Conservation (phyloP, 768 basidiomycete genomes). For the Pulveroboletus sp. region DNA sequence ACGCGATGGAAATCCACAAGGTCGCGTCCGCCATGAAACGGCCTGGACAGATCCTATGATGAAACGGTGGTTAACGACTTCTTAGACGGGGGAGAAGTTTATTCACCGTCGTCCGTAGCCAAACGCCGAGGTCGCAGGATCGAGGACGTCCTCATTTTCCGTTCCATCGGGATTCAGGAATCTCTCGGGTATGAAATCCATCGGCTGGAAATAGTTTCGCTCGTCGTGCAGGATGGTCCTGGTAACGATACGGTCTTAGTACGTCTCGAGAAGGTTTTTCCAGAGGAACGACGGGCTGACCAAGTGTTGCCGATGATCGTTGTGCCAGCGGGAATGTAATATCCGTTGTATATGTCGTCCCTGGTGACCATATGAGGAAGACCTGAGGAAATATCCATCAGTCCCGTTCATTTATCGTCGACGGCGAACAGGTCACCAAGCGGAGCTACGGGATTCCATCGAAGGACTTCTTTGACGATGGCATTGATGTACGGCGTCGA, state of each 20-base stretch:
- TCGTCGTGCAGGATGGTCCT: slow-evolving; percentile 41
- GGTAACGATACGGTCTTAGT: background rate
- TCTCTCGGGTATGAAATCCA: slow-evolving; percentile 37
- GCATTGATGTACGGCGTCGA: slow-evolving; percentile 27
- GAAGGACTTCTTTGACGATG: slow-evolving; percentile 30
- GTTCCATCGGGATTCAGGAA: slow-evolving; percentile 38
- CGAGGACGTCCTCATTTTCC: slow-evolving; percentile 27
- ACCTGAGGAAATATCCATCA: slow-evolving; percentile 16
- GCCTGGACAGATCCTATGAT: slow-evolving; percentile 40
- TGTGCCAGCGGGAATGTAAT: slow-evolving; percentile 36
- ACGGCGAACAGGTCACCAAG: slow-evolving; percentile 25
- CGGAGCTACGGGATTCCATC: slow-evolving; percentile 33
- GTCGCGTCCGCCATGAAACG: slow-evolving; percentile 41
- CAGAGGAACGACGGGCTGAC: slow-evolving; percentile 24
- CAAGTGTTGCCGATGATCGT: slow-evolving; percentile 60
- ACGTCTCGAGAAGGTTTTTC: too few species aligned
- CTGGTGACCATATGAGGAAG: slow-evolving; percentile 33
- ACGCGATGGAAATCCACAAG: slow-evolving; percentile 34
- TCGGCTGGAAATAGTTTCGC: slow-evolving; percentile 31
- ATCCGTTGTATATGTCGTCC: slow-evolving; percentile 30
- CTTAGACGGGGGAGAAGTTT: background rate
- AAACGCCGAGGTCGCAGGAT: slow-evolving; percentile 31
- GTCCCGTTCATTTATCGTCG: slow-evolving; percentile 8
- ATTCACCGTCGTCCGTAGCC: slow-evolving; percentile 36
- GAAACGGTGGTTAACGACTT: too few species aligned